Evolutionary conservation across 2,329 filamentous ascomycete genomes (phyloP), one percentile per base, ranked within the genome.

Genomic region (Penicillium hordei): DNA sequence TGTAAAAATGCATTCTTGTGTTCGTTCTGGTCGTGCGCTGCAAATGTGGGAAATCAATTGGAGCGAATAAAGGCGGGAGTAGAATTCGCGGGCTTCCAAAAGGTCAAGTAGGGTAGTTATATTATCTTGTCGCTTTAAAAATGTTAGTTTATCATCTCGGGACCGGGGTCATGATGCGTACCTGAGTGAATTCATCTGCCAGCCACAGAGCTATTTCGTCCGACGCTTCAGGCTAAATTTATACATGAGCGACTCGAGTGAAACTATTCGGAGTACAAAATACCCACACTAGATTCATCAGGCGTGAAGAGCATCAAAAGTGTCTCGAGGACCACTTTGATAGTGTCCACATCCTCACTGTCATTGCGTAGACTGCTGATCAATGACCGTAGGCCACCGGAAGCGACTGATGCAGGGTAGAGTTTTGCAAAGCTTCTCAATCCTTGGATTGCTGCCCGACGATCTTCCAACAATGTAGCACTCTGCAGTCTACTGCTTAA

Each of bases 201-300:
- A 99, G 82, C 92, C 94, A 99, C 29, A 97, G 81, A 19, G 89
- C 89, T 67, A 99, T 95, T 76, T 99, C 94, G 64, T 97, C 93
- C 15, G 93, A 96, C 53, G 93, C 91, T 82, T 97, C 93, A 33
- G 91, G 81, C 91, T 95, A 62, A 27, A 10, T 60, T 43, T 36
- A 23, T 49, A 42, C 45, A 56, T 73, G 60, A 75, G 70, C 55
- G 64, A 45, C 12, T 23, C 4, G 12, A 44, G 13, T 39, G 15
- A 9, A 8, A 8, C 38, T 12, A 23, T 46, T 27, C 23, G 57
- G 17, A 52, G 23, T 31, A 61, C 52, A 44, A 17, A 23, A 58
- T 60, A 79, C 82, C 62, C 63, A 84, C 82, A 69, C 86, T 87
- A 48, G 78, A 79, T 68, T 82, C 81, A 70, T 88, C 84, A 6